phyloP scores from a whole-genome alignment of 805 yeast genomes.

The Alloascoidea hylecoeti region DNA sequence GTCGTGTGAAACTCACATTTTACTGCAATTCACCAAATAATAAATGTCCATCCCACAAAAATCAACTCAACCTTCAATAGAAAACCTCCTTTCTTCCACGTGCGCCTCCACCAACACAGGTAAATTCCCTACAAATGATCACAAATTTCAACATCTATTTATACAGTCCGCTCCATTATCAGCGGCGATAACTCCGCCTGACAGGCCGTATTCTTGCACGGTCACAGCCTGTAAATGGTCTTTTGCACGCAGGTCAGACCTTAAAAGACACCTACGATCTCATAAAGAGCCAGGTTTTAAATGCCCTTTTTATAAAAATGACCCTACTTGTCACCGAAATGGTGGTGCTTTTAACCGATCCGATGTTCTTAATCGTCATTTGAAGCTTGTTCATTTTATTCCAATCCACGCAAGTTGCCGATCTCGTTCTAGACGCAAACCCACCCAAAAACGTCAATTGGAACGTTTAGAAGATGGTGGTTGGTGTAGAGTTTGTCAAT shows the following conservation, averaged over 20 bases:
- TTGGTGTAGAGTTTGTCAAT: constrained; percentile 52
- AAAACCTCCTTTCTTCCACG: too few species aligned
- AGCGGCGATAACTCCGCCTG: constrained; percentile 6
- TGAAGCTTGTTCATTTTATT: constrained; percentile 54
- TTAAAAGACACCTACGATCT: constrained; percentile 51
- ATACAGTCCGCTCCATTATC: too few species aligned
- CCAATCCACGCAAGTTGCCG: constrained; percentile 21
- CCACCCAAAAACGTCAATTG: too few species aligned
- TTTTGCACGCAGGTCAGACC: constrained; percentile 54
- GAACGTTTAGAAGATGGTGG: constrained; percentile 42
- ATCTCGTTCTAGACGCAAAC: too few species aligned
- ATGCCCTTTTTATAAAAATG: constrained; percentile 61
- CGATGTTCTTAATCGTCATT: constrained; percentile 64
- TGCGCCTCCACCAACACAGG: too few species aligned
- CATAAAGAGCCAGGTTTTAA: constrained; percentile 53
- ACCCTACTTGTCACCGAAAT: constrained; percentile 60
- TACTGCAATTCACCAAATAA: too few species aligned
- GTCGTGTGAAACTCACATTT: too few species aligned
- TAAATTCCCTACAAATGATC: too few species aligned
- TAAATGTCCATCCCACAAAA: too few species aligned
- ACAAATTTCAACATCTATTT: too few species aligned
- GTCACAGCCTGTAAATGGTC: constrained; percentile 47
- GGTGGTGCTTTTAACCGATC: constrained; percentile 64
- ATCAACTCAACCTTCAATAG: too few species aligned
- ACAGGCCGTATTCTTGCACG: constrained; percentile 20